Evolutionary conservation across 768 basidiomycete genomes (phyloP), one percentile per base, ranked within the genome.

Genomic region (Psilocybe cubensis): DNA sequence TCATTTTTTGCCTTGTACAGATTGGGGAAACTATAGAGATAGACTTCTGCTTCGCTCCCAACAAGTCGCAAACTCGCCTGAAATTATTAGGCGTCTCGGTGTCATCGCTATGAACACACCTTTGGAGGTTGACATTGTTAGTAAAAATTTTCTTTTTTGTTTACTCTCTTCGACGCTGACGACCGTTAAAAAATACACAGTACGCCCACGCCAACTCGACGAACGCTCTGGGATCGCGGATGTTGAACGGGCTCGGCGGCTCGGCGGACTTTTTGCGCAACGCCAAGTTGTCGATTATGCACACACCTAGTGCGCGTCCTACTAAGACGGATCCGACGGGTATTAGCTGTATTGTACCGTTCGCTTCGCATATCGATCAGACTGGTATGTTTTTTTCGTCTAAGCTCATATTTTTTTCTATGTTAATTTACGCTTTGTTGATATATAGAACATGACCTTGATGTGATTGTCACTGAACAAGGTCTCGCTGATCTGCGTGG

Each of bases 121-220:
- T 0, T 66, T 81, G 9, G 80, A 81, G 63, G 79, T 81, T 7
- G 80, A 81, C 60, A 80, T 80, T 45, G 76, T 78, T 40, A 23
- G 75, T 73, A n/a, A n/a, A n/a, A n/a, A n/a, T n/a, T n/a, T n/a
- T n/a, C 10, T 1, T 45, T n/a, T 43, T 55, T 6, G 45, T 24
- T 21, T 53, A 11, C 29, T 25, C n/a, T 40, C n/a, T 3, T 29
- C 1, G 12, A 7, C 4, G 10, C 20, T 7, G 11, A 9, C 38
- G 27, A 45, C 6, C 42, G 1, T 31, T 23, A 29, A 3, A 23
- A 18, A 4, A n/a, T 31, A 12, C 12, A 8, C 49, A 79, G 76
- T 80, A 81, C 60, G 79, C 74, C 10, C 80, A 81, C 51, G 80
- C 80, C 3, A 81, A 81, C 68, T 79, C 78, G n/a, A 81, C 80